phyloP scores from a whole-genome alignment of 2,329 filamentous ascomycete species.

The Rachicladosporium sp. region DNA sequence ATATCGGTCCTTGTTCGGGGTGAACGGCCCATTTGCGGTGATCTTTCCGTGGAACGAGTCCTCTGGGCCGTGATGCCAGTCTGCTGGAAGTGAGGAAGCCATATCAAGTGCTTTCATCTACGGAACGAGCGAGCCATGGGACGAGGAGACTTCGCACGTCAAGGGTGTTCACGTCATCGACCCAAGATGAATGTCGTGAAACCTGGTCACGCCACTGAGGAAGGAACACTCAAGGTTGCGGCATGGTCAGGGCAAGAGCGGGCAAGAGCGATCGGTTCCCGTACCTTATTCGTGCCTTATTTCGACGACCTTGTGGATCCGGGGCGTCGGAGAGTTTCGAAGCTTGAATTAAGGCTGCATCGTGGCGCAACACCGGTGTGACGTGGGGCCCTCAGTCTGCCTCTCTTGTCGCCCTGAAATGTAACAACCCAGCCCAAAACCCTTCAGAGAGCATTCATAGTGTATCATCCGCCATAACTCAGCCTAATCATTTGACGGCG shows the following conservation, averaged over 20 bases:
- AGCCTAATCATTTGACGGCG: neutral
- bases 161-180: neutral
- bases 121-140: slow-evolving; percentile 1
- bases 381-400: no score
- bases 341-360: no score
- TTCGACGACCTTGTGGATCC: no score
- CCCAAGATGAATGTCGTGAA: neutral
- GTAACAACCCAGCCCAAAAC: no score
- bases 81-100: slow-evolving; percentile 7
- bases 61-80: slow-evolving; percentile 23
- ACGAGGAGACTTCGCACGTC: neutral
- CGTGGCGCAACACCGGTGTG: no score
- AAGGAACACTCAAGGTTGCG: neutral
- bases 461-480: neutral
- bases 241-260: no score
- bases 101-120: slow-evolving; percentile 1
- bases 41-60: slow-evolving; percentile 43
- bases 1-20: slow-evolving; percentile 40
- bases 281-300: no score
- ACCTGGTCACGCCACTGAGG: neutral
- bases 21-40: slow-evolving; percentile 34
- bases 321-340: no score
- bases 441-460: neutral
- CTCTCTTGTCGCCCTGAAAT: no score
- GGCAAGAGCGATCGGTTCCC: no score